Base-by-base conservation (phyloP, 495 filamentous ascomycete species). In the Penicillium waksmanii region DNA sequence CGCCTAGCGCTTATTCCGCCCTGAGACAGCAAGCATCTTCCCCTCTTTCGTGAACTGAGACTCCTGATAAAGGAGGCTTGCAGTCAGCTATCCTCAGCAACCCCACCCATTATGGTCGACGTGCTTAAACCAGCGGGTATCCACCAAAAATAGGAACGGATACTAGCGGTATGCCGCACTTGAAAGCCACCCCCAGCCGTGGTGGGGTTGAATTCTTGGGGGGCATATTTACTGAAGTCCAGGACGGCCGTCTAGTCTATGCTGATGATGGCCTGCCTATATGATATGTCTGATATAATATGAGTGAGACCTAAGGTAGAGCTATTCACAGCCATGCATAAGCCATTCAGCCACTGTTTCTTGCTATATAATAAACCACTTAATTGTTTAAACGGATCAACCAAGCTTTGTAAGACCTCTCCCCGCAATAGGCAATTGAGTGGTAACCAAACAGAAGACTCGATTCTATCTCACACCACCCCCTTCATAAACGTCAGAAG, bases 131-230 rank as follows among this genome's bases (percentile, higher is more conserved):
- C 27, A 44, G 52, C 46, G 36, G 53, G 34, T 35, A 52, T 34
- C 10, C 25, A 6, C 27, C 19, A 36, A 19, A 35, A 34, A 50
- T 42, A 31, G 38, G 51, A 44, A 56, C 58, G 58, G 58, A 51
- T 61, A 61, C 36, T 53, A 23, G 53, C 58, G 58, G 53, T 56
- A 47, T 52, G 33, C 38, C 38, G 46, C 31, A 12, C 13, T 25
- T 40, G 23, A 46, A 44, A 23, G 18, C 18, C 35, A 48, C 21
- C 19, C 19, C 43, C 17, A 36, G 18, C 54, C 54, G 54, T 36
- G 31, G 43, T 49, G 54, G 43, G 38, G 10, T 9, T 12, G n/a
- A 44, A 17, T 18, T 44, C n/a, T 46, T n/a, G 54, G 27, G 33
- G 54, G 44, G 5, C 53, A 35, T 33, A 17, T 44, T 15, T 44